Evolutionary conservation across 1,284 basidiomycete genomes (phyloP).

Genomic region (Moniliella sp.): DNA sequence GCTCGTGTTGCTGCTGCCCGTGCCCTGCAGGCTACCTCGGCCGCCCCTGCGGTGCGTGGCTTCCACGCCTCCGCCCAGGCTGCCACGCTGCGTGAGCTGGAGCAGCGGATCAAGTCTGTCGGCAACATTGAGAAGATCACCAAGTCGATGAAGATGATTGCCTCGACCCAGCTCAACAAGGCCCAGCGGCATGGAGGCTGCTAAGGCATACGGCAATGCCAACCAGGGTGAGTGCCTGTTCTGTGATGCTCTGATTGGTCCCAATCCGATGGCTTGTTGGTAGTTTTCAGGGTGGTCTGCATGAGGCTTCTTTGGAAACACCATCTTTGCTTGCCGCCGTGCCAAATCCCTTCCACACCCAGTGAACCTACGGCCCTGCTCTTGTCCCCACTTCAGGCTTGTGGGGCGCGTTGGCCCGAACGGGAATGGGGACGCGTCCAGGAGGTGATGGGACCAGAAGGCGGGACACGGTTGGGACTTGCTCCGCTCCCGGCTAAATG

Average conservation of each 20-base stretch:
- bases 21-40: too few species aligned
- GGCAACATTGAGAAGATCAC: conserved; percentile 94
- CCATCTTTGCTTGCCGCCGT: background rate
- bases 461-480: too few species aligned
- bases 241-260: background rate
- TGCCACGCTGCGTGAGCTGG: conserved; percentile 92
- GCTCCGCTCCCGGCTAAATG: too few species aligned
- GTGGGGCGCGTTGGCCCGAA: too few species aligned
- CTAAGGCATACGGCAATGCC: conserved; percentile 79
- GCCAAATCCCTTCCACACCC: background rate
- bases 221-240: conserved; percentile 51
- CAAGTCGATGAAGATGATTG: conserved; percentile 90
- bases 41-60: conserved; percentile 9
- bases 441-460: too few species aligned
- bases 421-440: too few species aligned
- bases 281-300: too few species aligned
- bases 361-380: background rate
- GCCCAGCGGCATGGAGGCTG: conserved; percentile 70
- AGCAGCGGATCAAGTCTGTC: conserved; percentile 87
- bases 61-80: conserved; percentile 47
- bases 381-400: too few species aligned
- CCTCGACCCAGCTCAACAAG: conserved; percentile 84
- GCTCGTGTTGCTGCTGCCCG: too few species aligned
- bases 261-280: conserved; percentile 52
- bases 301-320: too few species aligned